Evolutionary conservation across 2,329 filamentous ascomycete species (phyloP).

Genomic region (Nemania serpens): DNA sequence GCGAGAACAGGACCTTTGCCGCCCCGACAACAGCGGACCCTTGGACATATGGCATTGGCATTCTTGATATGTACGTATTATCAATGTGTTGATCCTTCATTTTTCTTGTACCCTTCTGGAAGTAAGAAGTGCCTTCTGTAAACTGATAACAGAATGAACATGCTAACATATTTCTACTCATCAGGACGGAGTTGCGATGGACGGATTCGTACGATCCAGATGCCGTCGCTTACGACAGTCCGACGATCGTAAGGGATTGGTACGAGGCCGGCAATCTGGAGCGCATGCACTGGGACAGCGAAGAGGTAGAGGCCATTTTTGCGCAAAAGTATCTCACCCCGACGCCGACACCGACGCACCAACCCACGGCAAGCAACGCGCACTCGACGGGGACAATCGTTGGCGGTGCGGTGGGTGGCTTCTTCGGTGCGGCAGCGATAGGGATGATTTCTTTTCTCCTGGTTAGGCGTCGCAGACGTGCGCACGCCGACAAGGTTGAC

Average conservation of each 20-base stretch:
- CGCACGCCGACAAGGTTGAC: constrained; percentile 7
- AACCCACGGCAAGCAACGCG: background rate
- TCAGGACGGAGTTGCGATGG: constrained; percentile 44
- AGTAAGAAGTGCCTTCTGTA: too few relatives aligned
- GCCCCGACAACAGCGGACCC: constrained; percentile 39
- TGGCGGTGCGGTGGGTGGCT: constrained; percentile 36
- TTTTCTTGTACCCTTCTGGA: too few relatives aligned
- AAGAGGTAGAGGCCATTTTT: constrained; percentile 36
- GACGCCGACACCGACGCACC: background rate
- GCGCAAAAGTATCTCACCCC: constrained; percentile 11
- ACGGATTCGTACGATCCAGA: constrained; percentile 42
- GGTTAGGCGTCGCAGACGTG: constrained; percentile 20
- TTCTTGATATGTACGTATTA: constrained; percentile 51
- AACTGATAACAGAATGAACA: too few relatives aligned
- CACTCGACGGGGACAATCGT: constrained; percentile 31
- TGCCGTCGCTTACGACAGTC: constrained; percentile 43
- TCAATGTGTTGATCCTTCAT: too few relatives aligned
- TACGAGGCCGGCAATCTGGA: constrained; percentile 40
- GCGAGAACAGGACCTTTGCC: constrained; percentile 30
- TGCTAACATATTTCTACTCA: too few relatives aligned
- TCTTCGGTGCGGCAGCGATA: constrained; percentile 17
- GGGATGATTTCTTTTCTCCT: constrained; percentile 24
- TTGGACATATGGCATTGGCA: constrained; percentile 45
- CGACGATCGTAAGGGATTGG: constrained; percentile 41
- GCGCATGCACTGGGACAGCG: constrained; percentile 36